phyloP scores from a whole-genome alignment of 768 basidiomycete species.

The Ramaria sp. region DNA sequence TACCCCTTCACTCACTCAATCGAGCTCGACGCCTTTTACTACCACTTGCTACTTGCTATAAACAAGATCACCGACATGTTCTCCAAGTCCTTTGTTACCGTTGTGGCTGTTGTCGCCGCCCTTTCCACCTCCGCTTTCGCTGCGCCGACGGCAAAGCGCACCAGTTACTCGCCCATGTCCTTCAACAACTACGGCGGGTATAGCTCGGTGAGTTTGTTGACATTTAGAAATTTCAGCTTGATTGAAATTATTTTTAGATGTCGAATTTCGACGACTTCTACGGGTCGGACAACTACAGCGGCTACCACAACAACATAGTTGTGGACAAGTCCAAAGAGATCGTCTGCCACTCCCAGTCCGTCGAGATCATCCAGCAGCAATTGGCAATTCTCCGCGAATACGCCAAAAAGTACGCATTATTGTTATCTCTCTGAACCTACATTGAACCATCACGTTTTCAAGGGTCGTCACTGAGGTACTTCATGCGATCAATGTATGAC shows the following conservation, averaged over 20 bases:
- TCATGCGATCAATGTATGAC: not conserved
- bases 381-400: conserved; percentile 9
- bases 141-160: conserved; percentile 1
- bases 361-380: conserved; percentile 10
- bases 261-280: conserved; percentile 10
- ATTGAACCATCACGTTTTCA: not conserved
- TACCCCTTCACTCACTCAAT: not conserved
- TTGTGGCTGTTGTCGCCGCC: not conserved
- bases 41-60: not conserved
- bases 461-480: conserved; percentile 9
- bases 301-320: conserved; percentile 3
- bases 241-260: not conserved
- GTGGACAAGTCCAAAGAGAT: not conserved
- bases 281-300: conserved; percentile 9
- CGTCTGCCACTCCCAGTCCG: conserved; percentile 1
- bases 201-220: conserved; percentile 19
- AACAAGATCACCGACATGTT: conserved; percentile 3
- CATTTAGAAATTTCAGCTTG: conserved; percentile 18
- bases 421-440: not conserved
- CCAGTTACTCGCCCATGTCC: conserved; percentile 16
- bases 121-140: not conserved
- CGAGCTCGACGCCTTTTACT: not conserved
- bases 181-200: conserved; percentile 32
- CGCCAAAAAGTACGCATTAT: conserved; percentile 1
- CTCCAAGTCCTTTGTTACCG: not conserved